Evolutionary conservation across 129 eudicot genomes (phyloP).

Genomic region (Arctium lappa): DNA sequence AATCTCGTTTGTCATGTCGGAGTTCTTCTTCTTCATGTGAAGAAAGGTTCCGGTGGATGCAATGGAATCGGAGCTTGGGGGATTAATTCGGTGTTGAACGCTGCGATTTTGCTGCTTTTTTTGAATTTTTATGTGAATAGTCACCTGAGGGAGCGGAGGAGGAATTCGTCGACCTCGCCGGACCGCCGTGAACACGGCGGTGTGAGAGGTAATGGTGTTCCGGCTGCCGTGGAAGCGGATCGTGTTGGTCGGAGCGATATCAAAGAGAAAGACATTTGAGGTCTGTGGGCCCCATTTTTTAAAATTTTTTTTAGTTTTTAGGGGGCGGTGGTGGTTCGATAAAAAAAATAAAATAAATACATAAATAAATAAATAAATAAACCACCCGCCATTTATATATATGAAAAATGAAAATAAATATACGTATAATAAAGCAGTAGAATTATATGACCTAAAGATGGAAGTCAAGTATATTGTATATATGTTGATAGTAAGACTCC

Average conservation of each 20-base stretch:
- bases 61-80: conserved; percentile 93
- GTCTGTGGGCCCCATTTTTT: not conserved
- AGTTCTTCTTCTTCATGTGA: conserved; percentile 50
- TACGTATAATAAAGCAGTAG: not conserved
- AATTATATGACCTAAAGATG: no score
- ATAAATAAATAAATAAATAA: no score
- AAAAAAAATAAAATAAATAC: not conserved
- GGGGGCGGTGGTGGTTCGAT: conserved; percentile 27
- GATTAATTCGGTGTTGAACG: conserved; percentile 76
- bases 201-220: not conserved
- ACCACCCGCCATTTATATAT: no score
- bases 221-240: conserved; percentile 8
- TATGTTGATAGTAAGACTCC: not conserved
- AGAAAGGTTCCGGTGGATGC: conserved; percentile 66
- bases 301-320: not conserved
- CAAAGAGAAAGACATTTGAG: conserved; percentile 37
- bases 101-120: conserved; percentile 53
- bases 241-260: not conserved
- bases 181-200: not conserved
- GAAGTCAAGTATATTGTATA: no score
- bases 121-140: conserved; percentile 65
- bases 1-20: conserved; percentile 68
- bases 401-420: not conserved
- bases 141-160: conserved; percentile 24
- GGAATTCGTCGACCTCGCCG: not conserved